Evolutionary conservation across 495 filamentous ascomycete genomes (phyloP).

Genomic region (Monascus purpureus): DNA sequence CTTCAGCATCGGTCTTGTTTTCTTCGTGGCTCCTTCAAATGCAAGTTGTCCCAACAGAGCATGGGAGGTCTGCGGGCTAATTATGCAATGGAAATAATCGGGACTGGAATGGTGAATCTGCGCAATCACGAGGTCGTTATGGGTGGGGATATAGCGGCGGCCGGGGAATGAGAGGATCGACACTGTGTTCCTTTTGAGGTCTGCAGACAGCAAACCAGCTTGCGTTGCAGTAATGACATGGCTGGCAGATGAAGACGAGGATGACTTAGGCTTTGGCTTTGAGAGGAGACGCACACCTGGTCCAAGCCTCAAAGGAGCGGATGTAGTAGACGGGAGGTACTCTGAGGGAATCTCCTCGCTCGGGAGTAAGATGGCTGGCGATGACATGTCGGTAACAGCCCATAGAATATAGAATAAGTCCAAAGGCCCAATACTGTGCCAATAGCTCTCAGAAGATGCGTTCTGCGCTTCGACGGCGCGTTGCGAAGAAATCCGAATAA

Average conservation of each 20-base stretch:
- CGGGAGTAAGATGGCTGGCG: conserved; percentile 51
- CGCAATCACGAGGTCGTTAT: conserved; percentile 73
- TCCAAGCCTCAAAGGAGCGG: conserved; percentile 64
- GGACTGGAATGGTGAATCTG: conserved; percentile 58
- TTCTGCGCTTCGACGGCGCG: too few relatives aligned
- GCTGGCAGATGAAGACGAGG: conserved; percentile 8
- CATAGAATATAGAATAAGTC: too few relatives aligned
- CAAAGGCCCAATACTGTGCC: too few relatives aligned
- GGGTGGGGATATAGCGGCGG: conserved; percentile 62
- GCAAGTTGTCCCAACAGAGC: conserved; percentile 73
- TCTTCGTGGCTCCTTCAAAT: conserved; percentile 84
- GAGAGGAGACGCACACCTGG: conserved; percentile 54
- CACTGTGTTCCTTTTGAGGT: conserved; percentile 53
- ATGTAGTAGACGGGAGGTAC: conserved; percentile 45
- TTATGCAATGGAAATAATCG: conserved; percentile 62
- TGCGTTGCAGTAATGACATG: conserved; percentile 54
- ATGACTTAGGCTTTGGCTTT: conserved; percentile 11
- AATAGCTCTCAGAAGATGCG: too few relatives aligned
- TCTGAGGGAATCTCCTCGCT: conserved; percentile 56
- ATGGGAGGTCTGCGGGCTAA: conserved; percentile 56
- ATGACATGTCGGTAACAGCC: conserved; percentile 18
- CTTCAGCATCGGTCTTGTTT: conserved; percentile 67
- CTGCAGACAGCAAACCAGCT: conserved; percentile 64
- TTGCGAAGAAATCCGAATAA: too few relatives aligned
- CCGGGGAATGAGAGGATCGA: conserved; percentile 24